Base-by-base conservation (phyloP, 441 rosid species). In the Theobroma grandiflorum region DNA sequence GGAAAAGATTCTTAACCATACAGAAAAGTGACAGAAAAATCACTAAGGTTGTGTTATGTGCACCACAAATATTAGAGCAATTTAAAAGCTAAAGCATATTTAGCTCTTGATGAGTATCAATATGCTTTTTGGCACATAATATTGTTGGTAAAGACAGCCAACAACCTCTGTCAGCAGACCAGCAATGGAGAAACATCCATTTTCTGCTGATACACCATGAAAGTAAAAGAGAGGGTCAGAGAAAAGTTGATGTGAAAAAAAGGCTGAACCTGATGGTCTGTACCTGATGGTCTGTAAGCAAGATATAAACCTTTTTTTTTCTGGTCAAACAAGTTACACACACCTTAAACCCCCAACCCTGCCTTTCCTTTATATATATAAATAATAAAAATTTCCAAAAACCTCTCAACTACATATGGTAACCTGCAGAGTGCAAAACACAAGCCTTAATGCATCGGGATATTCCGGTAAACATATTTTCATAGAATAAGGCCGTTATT, bases 131-230 rank as follows among this genome's bases (percentile, higher is more conserved):
- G 42, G 12, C 42, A 72, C 63, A 53, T 37, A 35, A 42, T 37
- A 37, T n/a, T 37, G 35, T 9, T 4, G 35, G 33, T 18, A 72
- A 72, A 73, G 11, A 73, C 52, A 37, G 37, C 53, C 14, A 37
- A 64, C 42, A 74, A 57, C 49, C 77, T 57, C 38, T 12, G 53
- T 40, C 18, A 40, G 38, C 77, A 40, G 37, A 38, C 76, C 66
- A 74, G 66, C 53, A 74, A 58, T 38, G 66, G 37, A 38, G 50
- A 73, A 73, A 73, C n/a, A 55, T 53, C 37, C 50, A 73, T 57
- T 37, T 73, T 57, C 37, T n/a, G 35, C 37, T 20, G 50, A 74
- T 37, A 57, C 11, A 22, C 67, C 35, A 4, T 16, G 14, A 71
- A 50, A 38, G 33, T 49, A 55, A 37, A 37, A 37, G 22, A 35